Percentiles rank a stretch among this genome's conserved stretches.
Evolutionary conservation across 495 filamentous ascomycete genomes (phyloP).

Genomic region (Penicillium arizonense): DNA sequence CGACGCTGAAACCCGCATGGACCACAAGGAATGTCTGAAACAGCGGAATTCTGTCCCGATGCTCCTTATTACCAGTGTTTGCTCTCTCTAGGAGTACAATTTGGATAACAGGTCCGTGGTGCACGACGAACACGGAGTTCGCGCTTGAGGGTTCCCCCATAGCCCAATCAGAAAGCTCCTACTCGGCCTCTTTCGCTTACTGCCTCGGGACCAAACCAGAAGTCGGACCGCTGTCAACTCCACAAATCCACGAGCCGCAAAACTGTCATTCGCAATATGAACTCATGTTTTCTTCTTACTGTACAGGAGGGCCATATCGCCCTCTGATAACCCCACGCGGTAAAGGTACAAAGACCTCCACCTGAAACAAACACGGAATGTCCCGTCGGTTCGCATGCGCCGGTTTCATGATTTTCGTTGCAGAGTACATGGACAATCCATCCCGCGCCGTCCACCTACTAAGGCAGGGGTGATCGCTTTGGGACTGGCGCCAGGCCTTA

Average conservation of each 20-base stretch:
- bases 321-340: not conserved
- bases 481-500: not conserved
- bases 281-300: not conserved
- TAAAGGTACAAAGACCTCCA: not conserved
- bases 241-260: constrained; percentile 4
- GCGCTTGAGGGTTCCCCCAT: constrained; percentile 1
- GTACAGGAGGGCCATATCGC: too few species aligned
- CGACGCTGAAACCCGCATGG: constrained; percentile 22
- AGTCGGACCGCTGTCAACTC: not conserved
- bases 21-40: constrained; percentile 25
- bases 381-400: constrained; percentile 10
- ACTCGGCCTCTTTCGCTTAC: not conserved
- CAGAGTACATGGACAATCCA: not conserved
- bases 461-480: constrained; percentile 20
- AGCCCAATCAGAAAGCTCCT: constrained; percentile 4
- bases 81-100: too few species aligned
- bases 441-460: constrained; percentile 12
- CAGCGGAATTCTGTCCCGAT: constrained; percentile 18
- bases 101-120: not conserved
- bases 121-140: not conserved
- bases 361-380: constrained; percentile 1
- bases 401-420: constrained; percentile 17
- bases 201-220: not conserved
- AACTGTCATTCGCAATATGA: not conserved
- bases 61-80: not conserved